Evolutionary conservation across 176 grass and related monocot species (phyloP), one percentile per base, ranked within the genome.

Genomic region (Eremochloa ophiuroides): DNA sequence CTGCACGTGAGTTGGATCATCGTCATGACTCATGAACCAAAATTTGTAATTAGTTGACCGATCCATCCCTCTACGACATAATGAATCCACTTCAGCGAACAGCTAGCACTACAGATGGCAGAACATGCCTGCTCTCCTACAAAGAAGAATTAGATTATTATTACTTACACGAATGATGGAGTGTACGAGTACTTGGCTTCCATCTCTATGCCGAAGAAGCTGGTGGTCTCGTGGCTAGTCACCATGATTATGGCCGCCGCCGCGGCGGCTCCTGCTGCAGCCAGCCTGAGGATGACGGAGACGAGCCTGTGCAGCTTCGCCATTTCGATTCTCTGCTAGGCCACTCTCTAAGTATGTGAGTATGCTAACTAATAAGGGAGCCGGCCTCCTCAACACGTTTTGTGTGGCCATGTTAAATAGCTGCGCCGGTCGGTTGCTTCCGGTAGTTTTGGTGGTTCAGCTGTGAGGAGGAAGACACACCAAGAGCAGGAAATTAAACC

Each of bases 111-210:
- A 43, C 8, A 43, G 53, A 25, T 58, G 55, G 4, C 34, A 35
- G 5, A 43, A 12, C 41, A 42, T 6, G 11, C 9, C 11, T n/a
- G n/a, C n/a, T n/a, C n/a, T n/a, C n/a, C n/a, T n/a, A n/a, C n/a
- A n/a, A n/a, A 27, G 58, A 28, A 61, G 58, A 14, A 27, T 12
- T 13, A 6, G 12, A 13, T 43, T 11, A 12, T 4, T 13, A 16
- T 2, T 71, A 37, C 85, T 86, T 89, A 95, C 95, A 78, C 70
- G 14, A 99, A 89, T 0, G 93, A 76, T 1, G 91, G 88, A 12
- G 87, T 99, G 87, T 99, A 89, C 2, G 94, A 94, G 75, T 84
- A 99, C 73, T 99, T 99, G 82, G 93, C 96, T 1, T 99, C 87
- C 79, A 99, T 51, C 66, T 91, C 86, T 13, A 99, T 0, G 37